Evolutionary conservation across 768 basidiomycete species (phyloP), one percentile per base, ranked within the genome.

Genomic region (Boletus pseudopeckii): DNA sequence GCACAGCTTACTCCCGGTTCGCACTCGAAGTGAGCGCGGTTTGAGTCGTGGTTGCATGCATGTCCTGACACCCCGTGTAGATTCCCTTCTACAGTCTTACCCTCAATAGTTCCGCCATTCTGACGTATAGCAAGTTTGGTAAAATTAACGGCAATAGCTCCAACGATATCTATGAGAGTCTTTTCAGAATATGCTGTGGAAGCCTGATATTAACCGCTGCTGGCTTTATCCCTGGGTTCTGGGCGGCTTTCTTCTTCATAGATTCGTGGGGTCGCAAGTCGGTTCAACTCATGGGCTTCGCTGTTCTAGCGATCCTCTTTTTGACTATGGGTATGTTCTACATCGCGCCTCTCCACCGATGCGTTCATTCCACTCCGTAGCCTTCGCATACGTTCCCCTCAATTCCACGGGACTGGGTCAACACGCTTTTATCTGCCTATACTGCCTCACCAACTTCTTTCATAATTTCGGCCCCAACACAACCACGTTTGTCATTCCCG

Each of bases 81-180:
- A 82, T 94, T 48, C 89, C 91, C 7, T 94, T 92, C 75, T 92
- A 93, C 69, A 90, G 88, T 45, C 80, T 96, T 37, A 85, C 88
- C 48, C 78, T 96, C 41, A 95, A 95, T 72, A 87, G 83, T 2
- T 76, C 82, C 42, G 82, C 85, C 66, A 86, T 95, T 57, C 76
- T 95, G 42, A 71, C 75, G 45, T 80, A 86, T 26, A 92, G 92
- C 66, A 80, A 85, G 53, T 63, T 70, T 69, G 92, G 91, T 41
- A 73, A 73, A 20, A 72, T 84, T 8, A 48, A 17, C 4, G 65
- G 59, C 10, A 28, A 45, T 24, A 52, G 30, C 18, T 10, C 64
- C 4, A 1, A 48, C 8, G 54, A 54, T 15, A 56, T 67, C 32
- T 65, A 65, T 13, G 11, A 62, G n/a, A 64, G 62, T 46, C 62